Conservation (phyloP, 73 alveolate species). For the Symbiodinium natans region DNA sequence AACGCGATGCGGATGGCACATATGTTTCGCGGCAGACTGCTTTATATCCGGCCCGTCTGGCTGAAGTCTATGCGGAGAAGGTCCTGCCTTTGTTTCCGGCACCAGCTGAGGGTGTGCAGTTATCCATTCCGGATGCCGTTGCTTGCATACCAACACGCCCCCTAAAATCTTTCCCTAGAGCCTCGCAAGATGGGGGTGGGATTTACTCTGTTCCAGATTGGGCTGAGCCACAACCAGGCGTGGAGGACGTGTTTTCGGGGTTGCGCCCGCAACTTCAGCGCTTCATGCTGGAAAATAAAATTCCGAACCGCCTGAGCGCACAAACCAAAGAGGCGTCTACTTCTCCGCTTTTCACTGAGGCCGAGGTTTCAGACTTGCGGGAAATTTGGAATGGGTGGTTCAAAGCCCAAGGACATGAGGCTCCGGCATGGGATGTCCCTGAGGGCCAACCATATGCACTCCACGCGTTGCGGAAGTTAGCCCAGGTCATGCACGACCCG, state of each 20-base stretch:
- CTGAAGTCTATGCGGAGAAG: neutral
- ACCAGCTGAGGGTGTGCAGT: neutral
- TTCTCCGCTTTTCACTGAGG: neutral
- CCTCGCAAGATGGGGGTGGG: constrained; percentile 33
- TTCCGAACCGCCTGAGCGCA: neutral
- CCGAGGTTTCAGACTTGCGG: neutral
- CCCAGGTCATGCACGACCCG: neutral
- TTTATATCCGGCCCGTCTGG: neutral
- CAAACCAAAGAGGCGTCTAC: neutral
- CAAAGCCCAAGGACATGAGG: neutral
- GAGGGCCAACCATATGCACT: neutral
- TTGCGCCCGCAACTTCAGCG: neutral
- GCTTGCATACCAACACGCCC: neutral
- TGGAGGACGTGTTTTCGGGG: neutral
- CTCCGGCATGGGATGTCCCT: neutral
- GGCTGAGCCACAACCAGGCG: neutral
- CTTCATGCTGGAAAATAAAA: neutral
- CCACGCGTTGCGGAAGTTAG: neutral
- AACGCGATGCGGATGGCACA: neutral
- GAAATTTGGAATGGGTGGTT: neutral
- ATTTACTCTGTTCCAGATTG: constrained; percentile 20
- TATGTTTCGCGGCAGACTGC: neutral
- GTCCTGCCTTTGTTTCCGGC: neutral
- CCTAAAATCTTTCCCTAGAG: neutral
- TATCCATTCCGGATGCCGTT: neutral